A percentile compares a stretch with the other conserved stretches of the same genome.
Conservation (phyloP, 805 yeast genomes). For the Metschnikowia henanensis region DNA sequence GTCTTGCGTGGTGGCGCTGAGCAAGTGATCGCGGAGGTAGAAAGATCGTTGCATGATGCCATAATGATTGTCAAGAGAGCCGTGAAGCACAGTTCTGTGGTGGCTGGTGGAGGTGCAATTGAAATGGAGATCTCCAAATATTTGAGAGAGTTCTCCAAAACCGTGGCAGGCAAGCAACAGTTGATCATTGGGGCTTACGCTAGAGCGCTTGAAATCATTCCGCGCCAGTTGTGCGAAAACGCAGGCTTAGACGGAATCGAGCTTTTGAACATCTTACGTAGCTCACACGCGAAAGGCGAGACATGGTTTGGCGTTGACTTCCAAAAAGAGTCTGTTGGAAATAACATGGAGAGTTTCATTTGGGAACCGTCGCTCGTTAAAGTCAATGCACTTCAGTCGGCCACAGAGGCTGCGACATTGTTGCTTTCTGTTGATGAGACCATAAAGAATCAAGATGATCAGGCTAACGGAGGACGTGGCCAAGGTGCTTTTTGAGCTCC, state of each 20-base stretch:
- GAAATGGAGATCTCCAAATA: slow-evolving; percentile 95
- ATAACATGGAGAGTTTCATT: slow-evolving; percentile 81
- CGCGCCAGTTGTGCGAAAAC: slow-evolving; percentile 96
- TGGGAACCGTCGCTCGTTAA: slow-evolving; percentile 99
- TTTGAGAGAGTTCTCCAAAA: slow-evolving; percentile 81
- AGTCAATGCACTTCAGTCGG: slow-evolving; percentile 89
- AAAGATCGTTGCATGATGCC: slow-evolving; percentile 96
- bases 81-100: slow-evolving; percentile 79
- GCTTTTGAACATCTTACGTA: slow-evolving; percentile 82
- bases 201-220: slow-evolving; percentile 91
- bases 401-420: slow-evolving; percentile 94
- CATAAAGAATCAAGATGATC: slow-evolving; percentile 68
- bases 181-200: slow-evolving; percentile 91
- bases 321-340: slow-evolving; percentile 75
- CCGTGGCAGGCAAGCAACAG: slow-evolving; percentile 96
- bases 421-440: slow-evolving; percentile 97
- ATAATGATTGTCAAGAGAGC: slow-evolving; percentile 98
- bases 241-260: slow-evolving; percentile 99
- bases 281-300: slow-evolving; percentile 93
- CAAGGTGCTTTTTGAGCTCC: slow-evolving; percentile 51
- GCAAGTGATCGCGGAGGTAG: slow-evolving; percentile 97
- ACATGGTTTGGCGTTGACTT: slow-evolving; percentile 93
- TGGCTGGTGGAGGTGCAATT: slow-evolving; percentile 99
- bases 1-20: slow-evolving; percentile 97
- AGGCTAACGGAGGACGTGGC: slow-evolving; percentile 58